Conservation (phyloP, 306 rosid species). For the Vigna trinervia region DNA sequence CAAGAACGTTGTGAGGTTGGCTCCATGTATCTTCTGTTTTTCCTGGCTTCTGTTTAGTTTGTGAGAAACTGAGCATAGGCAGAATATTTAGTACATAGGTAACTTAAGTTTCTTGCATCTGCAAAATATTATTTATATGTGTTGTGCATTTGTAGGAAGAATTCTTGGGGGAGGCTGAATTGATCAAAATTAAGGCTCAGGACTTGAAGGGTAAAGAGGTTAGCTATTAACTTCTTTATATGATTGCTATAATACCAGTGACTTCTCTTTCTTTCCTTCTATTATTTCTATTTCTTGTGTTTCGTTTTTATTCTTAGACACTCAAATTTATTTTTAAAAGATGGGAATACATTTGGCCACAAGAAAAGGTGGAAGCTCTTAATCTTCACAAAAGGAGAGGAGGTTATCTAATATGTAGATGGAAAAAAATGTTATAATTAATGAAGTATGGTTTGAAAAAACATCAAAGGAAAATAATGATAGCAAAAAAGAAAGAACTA, state of each 20-base stretch:
- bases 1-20: conserved; percentile 98
- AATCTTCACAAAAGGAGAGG: conserved; percentile 3
- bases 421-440: neutral
- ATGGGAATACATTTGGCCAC: neutral
- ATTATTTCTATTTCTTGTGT: neutral
- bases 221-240: conserved; percentile 38
- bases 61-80: conserved; percentile 4
- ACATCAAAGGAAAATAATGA: neutral
- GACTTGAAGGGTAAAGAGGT: conserved; percentile 98
- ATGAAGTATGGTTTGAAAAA: neutral
- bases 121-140: conserved; percentile 24
- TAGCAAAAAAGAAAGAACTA: neutral
- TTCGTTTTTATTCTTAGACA: neutral
- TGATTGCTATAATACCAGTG: conserved; percentile 9
- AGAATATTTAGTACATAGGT: conserved; percentile 20
- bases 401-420: conserved; percentile 13
- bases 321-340: conserved; percentile 16
- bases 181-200: conserved; percentile 96
- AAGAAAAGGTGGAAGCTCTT: conserved; percentile 17
- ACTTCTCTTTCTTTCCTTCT: conserved; percentile 12
- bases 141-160: conserved; percentile 72
- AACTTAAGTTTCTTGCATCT: conserved; percentile 10
- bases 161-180: conserved; percentile 94
- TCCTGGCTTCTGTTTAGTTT: conserved; percentile 37
- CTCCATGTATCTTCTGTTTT: neutral